Evolutionary conservation across 2,329 filamentous ascomycete genomes (phyloP).

Genomic region (Knufia fluminis): DNA sequence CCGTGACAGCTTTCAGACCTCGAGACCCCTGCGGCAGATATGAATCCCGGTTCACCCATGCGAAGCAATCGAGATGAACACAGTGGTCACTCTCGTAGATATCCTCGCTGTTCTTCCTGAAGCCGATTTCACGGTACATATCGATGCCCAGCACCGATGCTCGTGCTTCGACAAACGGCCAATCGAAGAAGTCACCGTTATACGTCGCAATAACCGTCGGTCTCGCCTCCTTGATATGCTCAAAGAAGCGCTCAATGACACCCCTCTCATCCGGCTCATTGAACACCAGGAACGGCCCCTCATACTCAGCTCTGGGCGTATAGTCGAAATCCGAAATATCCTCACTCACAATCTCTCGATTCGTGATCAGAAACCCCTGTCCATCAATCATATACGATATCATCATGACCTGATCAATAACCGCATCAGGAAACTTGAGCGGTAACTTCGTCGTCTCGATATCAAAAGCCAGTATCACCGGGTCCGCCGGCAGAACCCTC

Average conservation of each 20-base stretch:
- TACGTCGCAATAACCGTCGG: constrained; percentile 99
- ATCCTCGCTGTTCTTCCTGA: constrained; percentile 88
- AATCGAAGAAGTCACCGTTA: constrained; percentile 99
- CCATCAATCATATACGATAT: constrained; percentile 99
- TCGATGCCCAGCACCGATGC: constrained; percentile 93
- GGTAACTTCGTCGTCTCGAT: constrained; percentile 96
- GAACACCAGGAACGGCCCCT: constrained; percentile 93
- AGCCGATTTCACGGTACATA: constrained; percentile 98
- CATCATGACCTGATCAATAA: constrained; percentile 98
- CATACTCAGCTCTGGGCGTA: constrained; percentile 92
- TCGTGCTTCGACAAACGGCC: constrained; percentile 92
- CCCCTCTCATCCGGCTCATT: constrained; percentile 92
- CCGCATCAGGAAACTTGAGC: constrained; percentile 89
- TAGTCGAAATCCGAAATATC: constrained; percentile 98
- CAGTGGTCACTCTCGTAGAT: constrained; percentile 95
- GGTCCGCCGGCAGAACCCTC: constrained; percentile 80
- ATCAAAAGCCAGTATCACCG: constrained; percentile 98
- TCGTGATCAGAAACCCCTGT: constrained; percentile 94
- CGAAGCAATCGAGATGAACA: constrained; percentile 97
- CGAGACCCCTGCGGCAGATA: constrained; percentile 95
- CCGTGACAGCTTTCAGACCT: constrained; percentile 93
- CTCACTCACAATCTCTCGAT: constrained; percentile 93
- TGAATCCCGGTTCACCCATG: constrained; percentile 98
- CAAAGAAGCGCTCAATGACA: constrained; percentile 82
- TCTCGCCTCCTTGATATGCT: constrained; percentile 86